Conservation (phyloP, 305 asterid genomes). For the Striga hermonthica region DNA sequence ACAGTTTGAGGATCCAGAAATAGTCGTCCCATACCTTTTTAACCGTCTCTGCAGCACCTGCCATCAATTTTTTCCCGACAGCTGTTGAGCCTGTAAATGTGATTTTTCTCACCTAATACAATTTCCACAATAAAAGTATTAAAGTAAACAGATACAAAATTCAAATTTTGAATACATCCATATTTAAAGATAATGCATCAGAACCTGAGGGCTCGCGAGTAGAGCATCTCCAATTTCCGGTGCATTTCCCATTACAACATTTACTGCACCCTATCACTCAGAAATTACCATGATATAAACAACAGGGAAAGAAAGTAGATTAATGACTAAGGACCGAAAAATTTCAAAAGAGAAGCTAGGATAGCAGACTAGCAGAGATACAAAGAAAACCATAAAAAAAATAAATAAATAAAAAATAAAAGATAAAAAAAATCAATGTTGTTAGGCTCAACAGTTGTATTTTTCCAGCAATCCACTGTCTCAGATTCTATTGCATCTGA, state of each 20-base stretch:
- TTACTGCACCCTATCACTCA: conserved; percentile 71
- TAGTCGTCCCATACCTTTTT: conserved; percentile 58
- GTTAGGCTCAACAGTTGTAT: conserved; percentile 15
- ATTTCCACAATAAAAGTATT: conserved; percentile 26
- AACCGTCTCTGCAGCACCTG: conserved; percentile 89
- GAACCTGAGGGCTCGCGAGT: conserved; percentile 74
- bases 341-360: not conserved
- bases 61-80: conserved; percentile 93
- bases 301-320: conserved; percentile 19
- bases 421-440: no score
- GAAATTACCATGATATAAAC: conserved; percentile 26
- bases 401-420: no score
- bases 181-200: conserved; percentile 13
- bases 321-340: conserved; percentile 17
- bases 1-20: conserved; percentile 28
- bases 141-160: conserved; percentile 19
- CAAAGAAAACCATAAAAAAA: conserved; percentile 7
- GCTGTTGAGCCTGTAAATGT: conserved; percentile 98
- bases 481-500: conserved; percentile 23
- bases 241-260: conserved; percentile 94
- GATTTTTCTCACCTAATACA: conserved; percentile 77
- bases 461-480: conserved; percentile 10
- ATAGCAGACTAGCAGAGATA: conserved; percentile 21
- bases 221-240: conserved; percentile 82
- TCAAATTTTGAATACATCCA: conserved; percentile 18